A percentile compares a stretch with the other conserved stretches of the same genome.
These are phyloP conservation scores for Malus hybrid DNA, from an alignment of 331 rosid species.

Conservation along the genomic window DNA sequence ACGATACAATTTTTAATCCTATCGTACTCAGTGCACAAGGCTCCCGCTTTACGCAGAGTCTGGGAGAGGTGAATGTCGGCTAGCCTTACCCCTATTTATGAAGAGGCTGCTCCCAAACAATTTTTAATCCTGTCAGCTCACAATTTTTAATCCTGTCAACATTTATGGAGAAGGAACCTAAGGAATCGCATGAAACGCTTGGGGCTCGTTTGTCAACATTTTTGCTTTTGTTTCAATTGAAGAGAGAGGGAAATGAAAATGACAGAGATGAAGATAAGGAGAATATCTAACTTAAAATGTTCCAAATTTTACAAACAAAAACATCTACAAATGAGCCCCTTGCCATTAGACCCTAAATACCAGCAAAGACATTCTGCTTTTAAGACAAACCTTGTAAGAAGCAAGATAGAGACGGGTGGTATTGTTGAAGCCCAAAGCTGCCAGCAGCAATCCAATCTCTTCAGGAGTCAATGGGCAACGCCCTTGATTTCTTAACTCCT, in stretches of 20 bases:
- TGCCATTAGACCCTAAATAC: background rate
- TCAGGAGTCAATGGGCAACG: slow-evolving; percentile 53
- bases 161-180: background rate
- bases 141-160: too few species aligned
- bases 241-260: background rate
- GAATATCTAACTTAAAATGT: background rate
- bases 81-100: too few species aligned
- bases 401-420: slow-evolving; percentile 41
- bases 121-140: background rate
- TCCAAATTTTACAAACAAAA: background rate
- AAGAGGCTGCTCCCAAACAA: background rate
- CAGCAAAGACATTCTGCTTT: background rate
- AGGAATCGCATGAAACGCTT: background rate
- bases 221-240: background rate
- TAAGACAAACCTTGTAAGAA: slow-evolving; percentile 29
- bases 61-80: too few species aligned
- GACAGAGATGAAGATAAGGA: background rate
- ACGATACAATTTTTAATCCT: background rate
- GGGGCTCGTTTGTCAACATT: too few species aligned
- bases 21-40: too few species aligned
- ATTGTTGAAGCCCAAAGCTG: slow-evolving; percentile 41
- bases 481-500: slow-evolving; percentile 32
- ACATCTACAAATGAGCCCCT: background rate
- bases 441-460: slow-evolving; percentile 40
- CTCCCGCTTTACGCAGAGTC: too few species aligned